Percentiles rank a stretch among this genome's conserved stretches.
Evolutionary conservation across 257 asterid species (phyloP).

Genomic region (Solanum neorickii): DNA sequence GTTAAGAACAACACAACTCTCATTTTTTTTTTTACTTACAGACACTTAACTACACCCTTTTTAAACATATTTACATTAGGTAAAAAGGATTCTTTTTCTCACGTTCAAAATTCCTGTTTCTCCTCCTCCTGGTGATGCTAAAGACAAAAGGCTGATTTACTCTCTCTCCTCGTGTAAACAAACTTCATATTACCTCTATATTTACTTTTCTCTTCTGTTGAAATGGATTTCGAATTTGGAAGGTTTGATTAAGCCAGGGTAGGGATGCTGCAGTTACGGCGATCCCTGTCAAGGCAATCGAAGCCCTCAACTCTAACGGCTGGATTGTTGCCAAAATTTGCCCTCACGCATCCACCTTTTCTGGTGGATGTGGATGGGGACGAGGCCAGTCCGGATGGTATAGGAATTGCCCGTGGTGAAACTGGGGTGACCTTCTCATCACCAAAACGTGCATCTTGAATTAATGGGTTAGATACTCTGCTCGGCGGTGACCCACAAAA

Average conservation of each 20-base stretch:
- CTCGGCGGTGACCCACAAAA: conserved; percentile 99
- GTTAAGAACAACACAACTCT: conserved; percentile 28
- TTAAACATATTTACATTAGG: conserved; percentile 40
- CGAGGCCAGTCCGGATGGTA: conserved; percentile 40
- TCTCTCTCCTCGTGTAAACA: not conserved
- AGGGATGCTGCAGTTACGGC: conserved; percentile 95
- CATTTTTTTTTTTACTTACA: conserved; percentile 27
- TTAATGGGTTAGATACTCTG: conserved; percentile 97
- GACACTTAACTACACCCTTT: conserved; percentile 10
- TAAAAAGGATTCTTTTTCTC: conserved; percentile 15
- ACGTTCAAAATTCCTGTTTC: conserved; percentile 12
- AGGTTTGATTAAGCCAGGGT: conserved; percentile 50
- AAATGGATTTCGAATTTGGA: not conserved
- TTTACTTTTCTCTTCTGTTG: not conserved
- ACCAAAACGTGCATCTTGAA: conserved; percentile 78
- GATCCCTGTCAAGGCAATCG: conserved; percentile 86
- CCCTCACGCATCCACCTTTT: conserved; percentile 69
- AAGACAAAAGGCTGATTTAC: conserved; percentile 4
- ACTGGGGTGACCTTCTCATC: conserved; percentile 50
- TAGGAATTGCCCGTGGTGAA: conserved; percentile 54
- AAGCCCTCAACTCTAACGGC: conserved; percentile 94
- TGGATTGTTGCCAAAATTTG: conserved; percentile 86
- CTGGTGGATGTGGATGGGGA: conserved; percentile 56
- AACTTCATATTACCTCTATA: not conserved
- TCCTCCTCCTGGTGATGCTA: not conserved